These are phyloP conservation scores for Exophiala lecanii-corni DNA, from an alignment of 2,329 filamentous ascomycete species.

Conservation along the genomic window DNA sequence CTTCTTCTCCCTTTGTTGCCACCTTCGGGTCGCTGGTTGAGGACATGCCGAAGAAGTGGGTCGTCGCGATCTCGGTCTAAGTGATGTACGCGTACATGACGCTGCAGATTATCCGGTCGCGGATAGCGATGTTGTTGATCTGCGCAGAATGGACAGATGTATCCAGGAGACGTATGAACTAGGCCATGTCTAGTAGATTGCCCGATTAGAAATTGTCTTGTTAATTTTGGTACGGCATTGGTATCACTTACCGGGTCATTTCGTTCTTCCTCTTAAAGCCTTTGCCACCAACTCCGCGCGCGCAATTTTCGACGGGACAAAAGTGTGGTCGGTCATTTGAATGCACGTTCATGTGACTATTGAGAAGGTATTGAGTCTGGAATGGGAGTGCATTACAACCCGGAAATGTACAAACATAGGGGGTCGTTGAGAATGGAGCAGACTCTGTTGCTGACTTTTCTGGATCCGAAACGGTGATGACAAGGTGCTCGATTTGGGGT, in stretches of 20 bases:
- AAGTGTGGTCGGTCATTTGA: slow-evolving; percentile 60
- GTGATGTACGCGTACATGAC: slow-evolving; percentile 91
- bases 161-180: slow-evolving; percentile 90
- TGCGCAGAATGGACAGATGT: slow-evolving; percentile 92
- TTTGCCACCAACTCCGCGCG: slow-evolving; percentile 57
- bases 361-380: slow-evolving; percentile 61
- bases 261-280: slow-evolving; percentile 67
- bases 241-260: slow-evolving; percentile 48
- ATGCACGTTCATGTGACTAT: slow-evolving; percentile 58
- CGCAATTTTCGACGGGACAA: slow-evolving; percentile 55
- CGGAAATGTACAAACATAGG: slow-evolving; percentile 44
- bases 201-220: too few relatives aligned
- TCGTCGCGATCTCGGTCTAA: slow-evolving; percentile 87
- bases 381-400: slow-evolving; percentile 57
- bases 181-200: slow-evolving; percentile 72
- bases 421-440: background rate
- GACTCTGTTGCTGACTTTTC: slow-evolving; percentile 1
- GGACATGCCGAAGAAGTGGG: slow-evolving; percentile 70
- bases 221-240: too few relatives aligned
- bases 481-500: too few relatives aligned
- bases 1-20: slow-evolving; percentile 74
- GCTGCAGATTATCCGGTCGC: slow-evolving; percentile 88
- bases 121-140: slow-evolving; percentile 93
- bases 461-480: background rate
- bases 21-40: slow-evolving; percentile 80